Percentiles rank a stretch among this genome's conserved stretches.
Conservation (phyloP, 768 basidiomycete genomes). For the Suillus subluteus region DNA sequence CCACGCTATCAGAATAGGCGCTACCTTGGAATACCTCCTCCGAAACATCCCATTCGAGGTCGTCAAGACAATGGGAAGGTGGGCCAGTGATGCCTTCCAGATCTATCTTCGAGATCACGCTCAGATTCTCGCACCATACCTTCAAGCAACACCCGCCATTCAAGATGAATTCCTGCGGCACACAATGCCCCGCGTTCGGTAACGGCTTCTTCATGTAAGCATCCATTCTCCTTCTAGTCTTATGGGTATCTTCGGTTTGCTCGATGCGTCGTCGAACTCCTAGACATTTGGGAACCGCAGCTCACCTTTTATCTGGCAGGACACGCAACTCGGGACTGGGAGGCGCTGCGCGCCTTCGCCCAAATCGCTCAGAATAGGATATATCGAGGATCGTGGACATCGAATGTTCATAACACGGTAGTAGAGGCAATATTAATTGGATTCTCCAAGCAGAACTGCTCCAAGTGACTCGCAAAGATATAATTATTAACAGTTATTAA, state of each 20-base stretch:
- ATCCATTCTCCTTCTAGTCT: background rate
- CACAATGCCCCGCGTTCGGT: background rate
- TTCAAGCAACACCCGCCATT: slow-evolving; percentile 25
- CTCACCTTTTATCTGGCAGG: background rate
- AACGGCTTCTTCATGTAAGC: background rate
- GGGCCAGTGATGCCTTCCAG: slow-evolving; percentile 39
- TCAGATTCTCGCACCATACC: slow-evolving; percentile 33
- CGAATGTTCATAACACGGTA: no score
- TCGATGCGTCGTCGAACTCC: background rate
- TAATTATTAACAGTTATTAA: no score
- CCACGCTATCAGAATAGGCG: slow-evolving; percentile 32
- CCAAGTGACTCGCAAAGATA: no score
- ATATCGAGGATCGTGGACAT: no score
- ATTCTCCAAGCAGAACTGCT: no score
- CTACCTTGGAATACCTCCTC: slow-evolving; percentile 41
- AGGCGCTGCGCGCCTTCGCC: background rate
- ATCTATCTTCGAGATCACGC: slow-evolving; percentile 33
- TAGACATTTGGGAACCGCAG: slow-evolving; percentile 1
- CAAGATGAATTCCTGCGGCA: slow-evolving; percentile 1
- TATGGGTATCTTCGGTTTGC: background rate
- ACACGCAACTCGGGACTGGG: background rate
- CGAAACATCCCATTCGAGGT: slow-evolving; percentile 40
- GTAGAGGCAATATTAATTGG: no score
- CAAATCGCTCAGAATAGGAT: background rate
- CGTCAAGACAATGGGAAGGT: slow-evolving; percentile 38